Evolutionary conservation across 352 stramenopile genomes (phyloP).

Genomic region (Pythium sp.): DNA sequence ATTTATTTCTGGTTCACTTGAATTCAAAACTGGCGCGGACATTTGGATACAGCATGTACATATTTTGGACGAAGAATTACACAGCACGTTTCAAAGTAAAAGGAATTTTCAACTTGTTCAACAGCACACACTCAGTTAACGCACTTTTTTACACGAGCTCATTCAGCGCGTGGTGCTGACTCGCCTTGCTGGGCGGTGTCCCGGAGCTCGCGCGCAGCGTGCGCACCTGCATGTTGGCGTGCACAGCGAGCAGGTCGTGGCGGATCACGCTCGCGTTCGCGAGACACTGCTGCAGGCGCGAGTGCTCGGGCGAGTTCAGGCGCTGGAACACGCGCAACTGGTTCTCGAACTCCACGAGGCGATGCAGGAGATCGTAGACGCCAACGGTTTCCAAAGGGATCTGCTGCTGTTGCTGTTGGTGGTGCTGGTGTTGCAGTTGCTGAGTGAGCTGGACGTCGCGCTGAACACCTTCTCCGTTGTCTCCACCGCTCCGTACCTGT

Average conservation of each 20-base stretch:
- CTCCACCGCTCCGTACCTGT: too few relatives aligned
- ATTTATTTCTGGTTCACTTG: neutral
- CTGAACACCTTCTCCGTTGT: neutral
- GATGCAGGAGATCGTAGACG: conserved; percentile 9
- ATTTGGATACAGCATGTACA: neutral
- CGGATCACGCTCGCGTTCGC: conserved; percentile 15
- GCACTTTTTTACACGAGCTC: conserved; percentile 1
- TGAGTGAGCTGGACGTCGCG: neutral
- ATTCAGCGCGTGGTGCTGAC: neutral
- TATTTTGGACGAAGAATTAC: neutral
- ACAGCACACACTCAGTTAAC: neutral
- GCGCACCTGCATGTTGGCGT: conserved; percentile 18
- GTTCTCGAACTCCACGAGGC: conserved; percentile 11
- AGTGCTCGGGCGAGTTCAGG: conserved; percentile 6
- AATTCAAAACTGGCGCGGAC: neutral
- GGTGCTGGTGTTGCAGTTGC: neutral
- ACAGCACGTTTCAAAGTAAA: neutral
- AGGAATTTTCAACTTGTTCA: neutral
- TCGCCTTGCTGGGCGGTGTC: neutral
- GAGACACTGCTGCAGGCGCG: conserved; percentile 16
- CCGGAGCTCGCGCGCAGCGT: conserved; percentile 12
- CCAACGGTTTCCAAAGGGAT: neutral
- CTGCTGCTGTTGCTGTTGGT: neutral
- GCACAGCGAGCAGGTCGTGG: conserved; percentile 19
- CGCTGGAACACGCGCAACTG: conserved; percentile 12